Evolutionary conservation across 177 flowering plant species (phyloP).

Genomic region (Telopea speciosissima): DNA sequence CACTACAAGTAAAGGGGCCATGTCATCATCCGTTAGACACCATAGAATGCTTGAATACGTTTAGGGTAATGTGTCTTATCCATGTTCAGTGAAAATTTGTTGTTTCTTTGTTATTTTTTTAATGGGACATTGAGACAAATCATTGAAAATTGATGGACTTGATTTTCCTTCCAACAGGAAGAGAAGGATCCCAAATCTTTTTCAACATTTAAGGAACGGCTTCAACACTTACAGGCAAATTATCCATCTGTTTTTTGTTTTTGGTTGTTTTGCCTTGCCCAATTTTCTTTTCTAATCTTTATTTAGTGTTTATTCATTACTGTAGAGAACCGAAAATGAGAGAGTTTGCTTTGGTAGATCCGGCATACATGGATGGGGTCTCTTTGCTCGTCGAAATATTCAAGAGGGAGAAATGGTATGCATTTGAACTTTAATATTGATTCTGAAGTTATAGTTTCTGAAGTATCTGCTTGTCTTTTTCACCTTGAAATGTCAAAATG

Average conservation of each 20-base stretch:
- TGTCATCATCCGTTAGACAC: constrained; percentile 52
- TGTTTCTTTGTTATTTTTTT: background rate
- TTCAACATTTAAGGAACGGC: constrained; percentile 77
- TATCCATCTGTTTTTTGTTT: background rate
- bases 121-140: background rate
- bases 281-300: constrained; percentile 10
- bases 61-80: constrained; percentile 34
- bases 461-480: background rate
- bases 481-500: background rate
- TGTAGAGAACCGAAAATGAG: constrained; percentile 70
- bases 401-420: constrained; percentile 97
- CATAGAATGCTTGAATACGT: constrained; percentile 47
- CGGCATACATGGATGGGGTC: constrained; percentile 99
- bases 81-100: background rate
- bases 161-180: constrained; percentile 32
- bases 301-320: constrained; percentile 8
- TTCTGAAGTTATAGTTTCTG: background rate
- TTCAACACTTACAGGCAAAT: constrained; percentile 68
- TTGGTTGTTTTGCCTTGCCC: background rate
- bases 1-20: constrained; percentile 55
- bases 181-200: constrained; percentile 49
- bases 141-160: background rate
- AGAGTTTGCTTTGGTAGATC: constrained; percentile 91
- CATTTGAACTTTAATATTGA: background rate
- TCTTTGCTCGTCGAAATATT: constrained; percentile 76